Conservation (phyloP, 2,329 filamentous ascomycete genomes). For the Cryoendolithus antarcticus region DNA sequence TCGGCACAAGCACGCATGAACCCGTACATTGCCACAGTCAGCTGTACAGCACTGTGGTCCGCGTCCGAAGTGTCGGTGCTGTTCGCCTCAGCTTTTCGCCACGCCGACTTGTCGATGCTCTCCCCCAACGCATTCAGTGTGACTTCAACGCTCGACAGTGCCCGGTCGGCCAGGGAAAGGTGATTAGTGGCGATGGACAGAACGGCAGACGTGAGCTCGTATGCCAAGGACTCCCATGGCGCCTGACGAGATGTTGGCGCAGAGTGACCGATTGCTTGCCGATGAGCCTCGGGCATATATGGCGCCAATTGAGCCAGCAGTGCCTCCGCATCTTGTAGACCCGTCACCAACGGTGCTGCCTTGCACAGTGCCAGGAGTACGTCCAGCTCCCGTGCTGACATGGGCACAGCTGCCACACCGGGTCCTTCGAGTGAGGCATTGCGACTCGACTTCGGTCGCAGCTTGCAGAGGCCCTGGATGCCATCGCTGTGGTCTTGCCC, state of each 20-base stretch:
- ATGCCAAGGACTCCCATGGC: constrained; percentile 74
- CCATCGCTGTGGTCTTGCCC: constrained; percentile 18
- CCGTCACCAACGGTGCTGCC: constrained; percentile 64
- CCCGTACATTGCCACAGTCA: constrained; percentile 76
- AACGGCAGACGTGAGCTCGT: constrained; percentile 66
- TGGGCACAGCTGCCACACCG: constrained; percentile 19
- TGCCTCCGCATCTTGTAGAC: constrained; percentile 59
- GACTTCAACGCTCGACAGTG: constrained; percentile 53
- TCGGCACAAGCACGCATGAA: constrained; percentile 75
- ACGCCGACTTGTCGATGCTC: constrained; percentile 43
- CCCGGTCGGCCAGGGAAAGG: constrained; percentile 51
- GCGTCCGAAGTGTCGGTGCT: constrained; percentile 13
- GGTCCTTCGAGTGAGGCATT: constrained; percentile 11
- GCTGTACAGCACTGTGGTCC: constrained; percentile 40
- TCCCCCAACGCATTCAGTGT: constrained; percentile 62
- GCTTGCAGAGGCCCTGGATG: constrained; percentile 30
- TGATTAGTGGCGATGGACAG: constrained; percentile 70
- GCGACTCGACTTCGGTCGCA: constrained; percentile 11
- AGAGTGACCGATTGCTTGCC: constrained; percentile 65
- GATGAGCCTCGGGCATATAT: constrained; percentile 75
- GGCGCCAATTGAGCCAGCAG: constrained; percentile 67
- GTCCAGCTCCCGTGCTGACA: constrained; percentile 73
- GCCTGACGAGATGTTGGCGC: constrained; percentile 73
- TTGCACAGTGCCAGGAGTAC: constrained; percentile 84
- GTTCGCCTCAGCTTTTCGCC: constrained; percentile 13